phyloP scores from a whole-genome alignment of 192 early-diverging fungal genomes.

The Tieghemiomyces parasiticus region DNA sequence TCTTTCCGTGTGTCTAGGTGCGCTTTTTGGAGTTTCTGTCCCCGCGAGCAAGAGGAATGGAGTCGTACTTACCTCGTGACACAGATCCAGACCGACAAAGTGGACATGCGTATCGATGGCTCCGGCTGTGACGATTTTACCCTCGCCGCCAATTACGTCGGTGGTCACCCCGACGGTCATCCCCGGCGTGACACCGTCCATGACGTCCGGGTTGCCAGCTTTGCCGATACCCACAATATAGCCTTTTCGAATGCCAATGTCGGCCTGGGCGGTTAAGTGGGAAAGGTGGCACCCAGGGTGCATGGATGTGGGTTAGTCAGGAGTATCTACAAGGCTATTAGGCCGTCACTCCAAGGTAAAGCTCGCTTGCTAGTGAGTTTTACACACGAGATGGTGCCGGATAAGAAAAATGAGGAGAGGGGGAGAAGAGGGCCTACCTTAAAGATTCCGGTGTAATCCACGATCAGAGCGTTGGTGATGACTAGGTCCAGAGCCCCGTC shows the following conservation, averaged over 20 bases:
- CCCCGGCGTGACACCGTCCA: slow-evolving; percentile 78
- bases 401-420: no score
- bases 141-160: slow-evolving; percentile 85
- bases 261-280: slow-evolving; percentile 53
- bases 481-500: slow-evolving; percentile 77
- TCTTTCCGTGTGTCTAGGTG: no score
- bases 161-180: slow-evolving; percentile 83
- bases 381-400: no score
- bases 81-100: slow-evolving; percentile 87
- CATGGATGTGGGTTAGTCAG: no score
- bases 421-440: no score
- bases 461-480: slow-evolving; percentile 83
- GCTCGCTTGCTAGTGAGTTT: no score
- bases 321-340: no score
- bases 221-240: slow-evolving; percentile 88
- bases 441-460: slow-evolving; percentile 90
- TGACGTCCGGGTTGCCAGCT: slow-evolving; percentile 94
- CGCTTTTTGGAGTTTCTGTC: no score
- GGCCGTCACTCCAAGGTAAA: no score
- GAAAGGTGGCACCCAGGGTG: no score
- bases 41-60: no score
- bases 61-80: slow-evolving; percentile 44
- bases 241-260: slow-evolving; percentile 85
- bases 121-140: slow-evolving; percentile 83
- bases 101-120: slow-evolving; percentile 92